These are phyloP conservation scores for Lachancea waltii DNA, from an alignment of 805 yeast genomes.

Conservation along the genomic window DNA sequence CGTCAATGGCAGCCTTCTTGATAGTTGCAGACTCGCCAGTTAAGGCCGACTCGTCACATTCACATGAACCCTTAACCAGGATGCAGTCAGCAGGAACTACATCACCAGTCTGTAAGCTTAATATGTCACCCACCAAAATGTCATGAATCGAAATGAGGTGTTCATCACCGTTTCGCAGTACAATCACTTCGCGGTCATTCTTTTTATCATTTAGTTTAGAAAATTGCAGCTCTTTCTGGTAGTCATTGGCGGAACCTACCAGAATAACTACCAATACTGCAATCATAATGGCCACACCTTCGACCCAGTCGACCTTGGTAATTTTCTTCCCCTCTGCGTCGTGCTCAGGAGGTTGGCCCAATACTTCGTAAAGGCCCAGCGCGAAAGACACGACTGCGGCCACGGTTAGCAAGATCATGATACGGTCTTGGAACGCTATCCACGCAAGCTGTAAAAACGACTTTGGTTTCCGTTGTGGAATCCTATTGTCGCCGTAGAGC, in stretches of 20 bases:
- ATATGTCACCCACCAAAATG: constrained; percentile 78
- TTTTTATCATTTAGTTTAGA: constrained; percentile 82
- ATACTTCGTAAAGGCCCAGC: constrained; percentile 84
- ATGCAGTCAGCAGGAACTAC: constrained; percentile 85
- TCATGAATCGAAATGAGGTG: constrained; percentile 63
- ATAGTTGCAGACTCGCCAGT: constrained; percentile 93
- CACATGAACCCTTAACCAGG: constrained; percentile 65
- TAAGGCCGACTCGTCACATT: constrained; percentile 85
- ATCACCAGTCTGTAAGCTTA: constrained; percentile 87
- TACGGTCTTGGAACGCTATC: constrained; percentile 88
- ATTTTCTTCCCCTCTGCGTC: constrained; percentile 71
- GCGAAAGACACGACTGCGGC: constrained; percentile 90
- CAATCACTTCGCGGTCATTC: constrained; percentile 73
- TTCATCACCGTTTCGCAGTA: constrained; percentile 66
- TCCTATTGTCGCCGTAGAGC: constrained; percentile 60
- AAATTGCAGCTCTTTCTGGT: constrained; percentile 92
- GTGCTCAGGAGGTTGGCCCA: constrained; percentile 71
- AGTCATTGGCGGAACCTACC: constrained; percentile 95
- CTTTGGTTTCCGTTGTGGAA: constrained; percentile 70
- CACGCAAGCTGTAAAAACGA: constrained; percentile 61
- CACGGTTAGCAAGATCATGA: constrained; percentile 69
- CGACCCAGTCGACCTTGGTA: constrained; percentile 96
- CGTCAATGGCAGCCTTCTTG: constrained; percentile 52
- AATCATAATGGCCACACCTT: constrained; percentile 93
- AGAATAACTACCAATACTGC: constrained; percentile 87